Conservation (phyloP, 1,284 basidiomycete genomes). For the Bjerkandera adusta region DNA sequence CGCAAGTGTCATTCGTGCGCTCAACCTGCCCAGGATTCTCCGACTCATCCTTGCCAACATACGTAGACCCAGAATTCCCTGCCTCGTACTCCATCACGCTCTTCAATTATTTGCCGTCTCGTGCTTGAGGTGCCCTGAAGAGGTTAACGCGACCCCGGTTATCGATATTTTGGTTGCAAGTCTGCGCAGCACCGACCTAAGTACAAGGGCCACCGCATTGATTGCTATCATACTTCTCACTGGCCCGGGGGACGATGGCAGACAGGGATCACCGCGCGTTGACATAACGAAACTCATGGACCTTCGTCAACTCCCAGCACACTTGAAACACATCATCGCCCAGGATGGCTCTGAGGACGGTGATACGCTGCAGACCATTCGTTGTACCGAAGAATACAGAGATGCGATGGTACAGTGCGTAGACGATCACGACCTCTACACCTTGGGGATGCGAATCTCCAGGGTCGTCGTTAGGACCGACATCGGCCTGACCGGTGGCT, state of each 20-base stretch:
- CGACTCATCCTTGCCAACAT: slow-evolving; percentile 41
- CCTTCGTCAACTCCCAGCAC: slow-evolving; percentile 39
- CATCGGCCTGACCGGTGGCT: slow-evolving; percentile 54
- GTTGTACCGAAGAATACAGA: slow-evolving; percentile 41
- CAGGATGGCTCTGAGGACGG: slow-evolving; percentile 46
- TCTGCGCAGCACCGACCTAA: slow-evolving; percentile 50
- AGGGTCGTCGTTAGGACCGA: slow-evolving; percentile 53
- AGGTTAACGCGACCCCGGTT: slow-evolving; percentile 42
- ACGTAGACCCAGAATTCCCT: slow-evolving; percentile 40
- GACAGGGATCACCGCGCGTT: no score
- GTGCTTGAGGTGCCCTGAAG: slow-evolving; percentile 42
- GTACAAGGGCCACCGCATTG: slow-evolving; percentile 45
- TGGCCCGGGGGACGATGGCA: no score
- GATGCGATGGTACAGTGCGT: slow-evolving; percentile 48
- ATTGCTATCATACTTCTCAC: slow-evolving; percentile 50
- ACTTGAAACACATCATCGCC: slow-evolving; percentile 43
- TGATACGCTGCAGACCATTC: slow-evolving; percentile 43
- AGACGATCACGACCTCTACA: slow-evolving; percentile 46
- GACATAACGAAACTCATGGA: slow-evolving; percentile 40
- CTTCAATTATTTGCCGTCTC: slow-evolving; percentile 42
- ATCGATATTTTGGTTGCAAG: slow-evolving; percentile 51
- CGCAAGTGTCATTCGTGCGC: slow-evolving; percentile 33
- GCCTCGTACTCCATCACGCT: slow-evolving; percentile 47
- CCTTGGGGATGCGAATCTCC: slow-evolving; percentile 47
- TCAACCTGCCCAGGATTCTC: slow-evolving; percentile 47